phyloP scores from a whole-genome alignment of 108 stramenopile genomes.

The Bacterosira constricta region DNA sequence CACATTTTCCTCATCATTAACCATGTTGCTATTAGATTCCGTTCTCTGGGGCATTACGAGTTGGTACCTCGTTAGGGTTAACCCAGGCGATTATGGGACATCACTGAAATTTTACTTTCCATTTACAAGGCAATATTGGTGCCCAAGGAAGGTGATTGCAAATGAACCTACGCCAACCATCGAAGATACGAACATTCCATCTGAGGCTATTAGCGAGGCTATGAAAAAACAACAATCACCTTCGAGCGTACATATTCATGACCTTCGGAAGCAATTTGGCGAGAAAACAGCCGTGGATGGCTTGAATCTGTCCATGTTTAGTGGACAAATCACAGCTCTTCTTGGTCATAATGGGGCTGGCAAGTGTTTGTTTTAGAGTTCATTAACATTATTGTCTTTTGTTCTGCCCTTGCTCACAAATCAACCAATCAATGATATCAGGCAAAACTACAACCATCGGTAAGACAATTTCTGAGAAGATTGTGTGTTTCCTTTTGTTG shows the following conservation, averaged over 20 bases:
- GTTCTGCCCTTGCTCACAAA: no score
- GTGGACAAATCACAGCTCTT: conserved; percentile 90
- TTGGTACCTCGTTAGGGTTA: conserved; percentile 90
- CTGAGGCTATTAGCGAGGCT: conserved; percentile 62
- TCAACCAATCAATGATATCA: no score
- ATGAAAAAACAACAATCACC: conserved; percentile 51
- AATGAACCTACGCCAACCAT: neutral
- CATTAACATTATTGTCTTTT: neutral
- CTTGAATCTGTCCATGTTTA: conserved; percentile 87
- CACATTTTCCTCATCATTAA: conserved; percentile 56
- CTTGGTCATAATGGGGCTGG: conserved; percentile 92
- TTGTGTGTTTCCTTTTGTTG: no score
- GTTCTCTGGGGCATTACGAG: conserved; percentile 83
- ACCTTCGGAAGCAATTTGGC: conserved; percentile 81
- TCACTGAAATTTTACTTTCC: conserved; percentile 84
- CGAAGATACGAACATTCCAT: conserved; percentile 40
- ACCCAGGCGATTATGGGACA: conserved; percentile 84
- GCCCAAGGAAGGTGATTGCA: conserved; percentile 19
- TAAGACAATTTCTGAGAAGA: no score
- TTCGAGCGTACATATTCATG: conserved; percentile 65
- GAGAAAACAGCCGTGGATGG: conserved; percentile 92
- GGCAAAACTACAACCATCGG: conserved; percentile 80
- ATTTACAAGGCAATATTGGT: conserved; percentile 79
- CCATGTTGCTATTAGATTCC: conserved; percentile 71
- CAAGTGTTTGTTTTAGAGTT: neutral